A percentile compares a stretch with the other conserved stretches of the same genome.
Evolutionary conservation across 2,329 filamentous ascomycete genomes (phyloP).

Genomic region (Sclerotinia spermophila): DNA sequence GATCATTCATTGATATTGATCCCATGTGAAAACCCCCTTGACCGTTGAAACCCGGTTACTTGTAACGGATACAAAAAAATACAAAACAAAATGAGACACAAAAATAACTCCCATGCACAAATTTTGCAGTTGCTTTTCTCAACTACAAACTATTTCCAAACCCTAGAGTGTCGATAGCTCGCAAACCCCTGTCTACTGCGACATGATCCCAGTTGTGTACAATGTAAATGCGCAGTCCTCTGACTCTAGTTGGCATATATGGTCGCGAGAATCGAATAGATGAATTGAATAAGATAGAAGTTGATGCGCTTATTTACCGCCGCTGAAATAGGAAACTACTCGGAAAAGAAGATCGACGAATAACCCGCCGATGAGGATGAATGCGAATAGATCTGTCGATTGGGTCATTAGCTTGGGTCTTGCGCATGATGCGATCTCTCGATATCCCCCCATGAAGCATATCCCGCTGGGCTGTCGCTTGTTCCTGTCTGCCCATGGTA

Average conservation of each 20-base stretch:
- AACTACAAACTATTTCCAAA: neutral
- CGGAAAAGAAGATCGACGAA: neutral
- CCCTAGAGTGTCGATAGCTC: constrained; percentile 4
- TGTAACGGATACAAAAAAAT: neutral
- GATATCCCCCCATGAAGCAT: too few species aligned
- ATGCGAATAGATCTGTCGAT: neutral
- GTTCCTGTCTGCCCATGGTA: neutral
- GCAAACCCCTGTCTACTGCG: neutral
- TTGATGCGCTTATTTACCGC: neutral
- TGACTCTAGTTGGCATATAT: neutral
- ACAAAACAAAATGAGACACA: neutral
- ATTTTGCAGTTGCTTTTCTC: neutral
- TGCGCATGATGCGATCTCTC: neutral
- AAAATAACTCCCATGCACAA: constrained; percentile 6
- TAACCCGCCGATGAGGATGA: constrained; percentile 7
- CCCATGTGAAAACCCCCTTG: neutral
- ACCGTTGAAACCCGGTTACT: neutral
- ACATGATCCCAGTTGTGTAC: neutral
- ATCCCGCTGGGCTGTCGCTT: neutral
- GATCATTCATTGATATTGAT: constrained; percentile 1
- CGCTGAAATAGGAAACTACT: neutral
- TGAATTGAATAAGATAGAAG: neutral
- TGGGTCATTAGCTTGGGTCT: neutral
- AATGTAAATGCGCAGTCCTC: neutral
- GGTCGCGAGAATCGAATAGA: neutral